Percentiles rank a stretch among this genome's conserved stretches.
phyloP scores from a whole-genome alignment of 2,329 filamentous ascomycete species.

The Diplodia corticola region DNA sequence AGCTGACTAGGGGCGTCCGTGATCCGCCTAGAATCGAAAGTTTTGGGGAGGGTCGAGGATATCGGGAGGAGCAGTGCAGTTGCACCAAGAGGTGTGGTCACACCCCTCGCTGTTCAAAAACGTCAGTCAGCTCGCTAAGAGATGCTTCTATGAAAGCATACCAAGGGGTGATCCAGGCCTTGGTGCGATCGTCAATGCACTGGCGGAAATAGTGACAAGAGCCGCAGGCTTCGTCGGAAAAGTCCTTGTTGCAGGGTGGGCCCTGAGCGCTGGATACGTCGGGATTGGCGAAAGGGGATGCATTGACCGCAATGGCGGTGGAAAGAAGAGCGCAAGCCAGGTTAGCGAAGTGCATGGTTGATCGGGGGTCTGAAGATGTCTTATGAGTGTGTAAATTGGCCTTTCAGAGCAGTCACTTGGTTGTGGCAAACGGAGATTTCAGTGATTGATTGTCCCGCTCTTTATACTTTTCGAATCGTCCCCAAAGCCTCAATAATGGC shows the following conservation, averaged over 20 bases:
- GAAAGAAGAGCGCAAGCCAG: constrained; percentile 4
- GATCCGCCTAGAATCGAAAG: background rate
- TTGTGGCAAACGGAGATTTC: too few species aligned
- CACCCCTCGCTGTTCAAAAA: background rate
- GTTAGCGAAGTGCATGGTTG: background rate
- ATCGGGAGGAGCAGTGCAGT: constrained; percentile 18
- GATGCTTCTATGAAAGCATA: background rate
- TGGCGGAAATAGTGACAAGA: constrained; percentile 18
- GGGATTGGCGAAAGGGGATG: background rate
- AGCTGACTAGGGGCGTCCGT: background rate
- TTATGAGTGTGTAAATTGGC: background rate
- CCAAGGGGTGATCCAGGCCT: constrained; percentile 11
- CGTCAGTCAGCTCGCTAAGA: background rate
- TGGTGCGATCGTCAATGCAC: constrained; percentile 9
- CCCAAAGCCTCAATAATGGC: too few species aligned
- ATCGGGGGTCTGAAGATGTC: background rate
- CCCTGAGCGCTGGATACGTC: background rate
- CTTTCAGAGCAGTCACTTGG: background rate
- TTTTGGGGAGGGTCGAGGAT: background rate
- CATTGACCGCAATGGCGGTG: background rate
- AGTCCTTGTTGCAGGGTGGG: constrained; percentile 12
- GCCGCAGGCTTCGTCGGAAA: background rate
- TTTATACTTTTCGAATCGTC: background rate
- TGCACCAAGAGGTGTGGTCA: constrained; percentile 21
- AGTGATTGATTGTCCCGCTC: background rate